phyloP scores from a whole-genome alignment of 495 filamentous ascomycete genomes.

The Physcia stellaris region DNA sequence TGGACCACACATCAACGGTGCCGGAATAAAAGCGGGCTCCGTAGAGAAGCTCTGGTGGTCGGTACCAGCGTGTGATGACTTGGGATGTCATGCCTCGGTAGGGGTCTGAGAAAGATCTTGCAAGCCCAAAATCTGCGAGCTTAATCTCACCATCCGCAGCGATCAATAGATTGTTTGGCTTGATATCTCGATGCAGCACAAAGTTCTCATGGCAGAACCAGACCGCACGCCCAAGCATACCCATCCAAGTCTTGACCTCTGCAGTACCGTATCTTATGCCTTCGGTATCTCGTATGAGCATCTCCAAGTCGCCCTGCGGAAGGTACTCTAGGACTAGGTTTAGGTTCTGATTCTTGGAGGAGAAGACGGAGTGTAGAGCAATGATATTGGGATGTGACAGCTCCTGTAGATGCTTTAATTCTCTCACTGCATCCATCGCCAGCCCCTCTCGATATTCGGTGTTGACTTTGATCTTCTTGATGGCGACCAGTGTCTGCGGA shows the following conservation, averaged over 20 bases:
- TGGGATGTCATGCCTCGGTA: constrained; percentile 79
- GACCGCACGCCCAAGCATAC: constrained; percentile 82
- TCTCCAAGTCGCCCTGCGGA: constrained; percentile 80
- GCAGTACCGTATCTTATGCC: constrained; percentile 57
- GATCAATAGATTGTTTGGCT: constrained; percentile 95
- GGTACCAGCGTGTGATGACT: constrained; percentile 95
- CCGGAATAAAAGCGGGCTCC: constrained; percentile 80
- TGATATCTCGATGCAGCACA: constrained; percentile 94
- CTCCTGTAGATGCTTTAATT: constrained; percentile 89
- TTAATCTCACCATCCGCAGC: constrained; percentile 86
- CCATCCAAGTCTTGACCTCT: constrained; percentile 98
- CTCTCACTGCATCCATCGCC: constrained; percentile 84
- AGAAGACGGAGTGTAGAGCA: constrained; percentile 79
- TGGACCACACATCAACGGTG: constrained; percentile 91
- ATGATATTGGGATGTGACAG: constrained; percentile 95
- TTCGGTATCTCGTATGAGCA: constrained; percentile 74
- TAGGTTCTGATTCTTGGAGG: constrained; percentile 82
- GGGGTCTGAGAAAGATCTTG: constrained; percentile 77
- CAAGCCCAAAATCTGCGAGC: constrained; percentile 94
- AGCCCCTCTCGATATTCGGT: constrained; percentile 75
- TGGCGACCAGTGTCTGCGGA: constrained; percentile 62
- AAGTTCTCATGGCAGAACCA: constrained; percentile 96
- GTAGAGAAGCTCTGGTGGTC: constrained; percentile 84
- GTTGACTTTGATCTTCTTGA: constrained; percentile 97
- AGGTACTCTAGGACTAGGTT: constrained; percentile 90